Percentiles rank a stretch among this genome's conserved stretches.
These are phyloP conservation scores for Hygrophoropsis aurantiaca DNA, from an alignment of 768 basidiomycete genomes.

Conservation along the genomic window DNA sequence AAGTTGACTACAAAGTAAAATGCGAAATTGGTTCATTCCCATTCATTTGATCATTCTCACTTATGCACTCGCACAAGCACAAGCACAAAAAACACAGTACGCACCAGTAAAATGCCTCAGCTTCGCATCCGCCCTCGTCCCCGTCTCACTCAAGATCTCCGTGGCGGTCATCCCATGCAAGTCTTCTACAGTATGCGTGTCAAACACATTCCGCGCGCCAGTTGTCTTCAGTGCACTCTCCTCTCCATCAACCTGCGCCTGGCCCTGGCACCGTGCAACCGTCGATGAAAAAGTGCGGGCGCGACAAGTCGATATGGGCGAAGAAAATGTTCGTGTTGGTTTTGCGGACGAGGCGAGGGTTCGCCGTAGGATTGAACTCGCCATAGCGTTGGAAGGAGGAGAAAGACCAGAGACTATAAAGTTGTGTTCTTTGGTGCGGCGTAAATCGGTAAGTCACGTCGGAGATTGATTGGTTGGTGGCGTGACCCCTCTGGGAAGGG, in stretches of 20 bases:
- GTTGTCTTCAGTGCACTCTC: slow-evolving; percentile 27
- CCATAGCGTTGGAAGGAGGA: slow-evolving; percentile 50
- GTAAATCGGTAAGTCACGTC: slow-evolving; percentile 27
- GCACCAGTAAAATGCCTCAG: slow-evolving; percentile 93
- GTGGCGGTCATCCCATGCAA: slow-evolving; percentile 76
- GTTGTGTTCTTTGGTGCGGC: slow-evolving; percentile 12
- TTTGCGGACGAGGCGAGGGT: slow-evolving; percentile 43
- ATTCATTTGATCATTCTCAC: slow-evolving; percentile 5
- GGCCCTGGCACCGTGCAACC: slow-evolving; percentile 15
- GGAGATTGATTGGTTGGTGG: slow-evolving; percentile 9
- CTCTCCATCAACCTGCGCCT: slow-evolving; percentile 1
- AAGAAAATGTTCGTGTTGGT: slow-evolving; percentile 15
- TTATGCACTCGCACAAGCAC: slow-evolving; percentile 1
- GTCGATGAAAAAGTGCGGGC: slow-evolving; percentile 26
- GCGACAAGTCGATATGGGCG: not conserved
- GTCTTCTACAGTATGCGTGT: slow-evolving; percentile 80
- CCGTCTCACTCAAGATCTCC: slow-evolving; percentile 78
- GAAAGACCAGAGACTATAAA: slow-evolving; percentile 9
- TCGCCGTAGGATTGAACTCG: slow-evolving; percentile 65
- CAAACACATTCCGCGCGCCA: slow-evolving; percentile 49
- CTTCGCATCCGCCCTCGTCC: slow-evolving; percentile 68
- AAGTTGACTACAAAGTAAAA: slow-evolving; percentile 95
- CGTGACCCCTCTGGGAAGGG: slow-evolving; percentile 23
- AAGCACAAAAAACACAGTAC: slow-evolving; percentile 19
- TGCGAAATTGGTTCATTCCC: no score